Evolutionary conservation across 192 early-diverging fungal species (phyloP), one percentile per base, ranked within the genome.

Genomic region (Geranomyces michiganensis): DNA sequence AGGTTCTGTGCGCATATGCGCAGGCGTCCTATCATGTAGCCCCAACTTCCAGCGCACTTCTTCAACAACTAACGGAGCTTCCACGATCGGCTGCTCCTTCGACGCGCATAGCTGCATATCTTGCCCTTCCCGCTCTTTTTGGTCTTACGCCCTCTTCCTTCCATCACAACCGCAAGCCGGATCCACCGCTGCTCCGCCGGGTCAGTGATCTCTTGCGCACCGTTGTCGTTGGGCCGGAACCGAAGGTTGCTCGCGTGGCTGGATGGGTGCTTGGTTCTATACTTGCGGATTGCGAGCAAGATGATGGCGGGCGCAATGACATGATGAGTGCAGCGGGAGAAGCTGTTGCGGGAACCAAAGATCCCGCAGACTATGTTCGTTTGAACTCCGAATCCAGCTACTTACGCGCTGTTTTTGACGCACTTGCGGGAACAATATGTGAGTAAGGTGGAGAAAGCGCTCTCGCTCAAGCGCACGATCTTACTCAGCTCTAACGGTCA

Each of bases 331-430:
- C 60, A 3, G 68, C 68, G 17, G 58, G 58, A 5, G 56, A 70
- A 14, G 36, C 32, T 15, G 27, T 36, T 7, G 33, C 55, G 66
- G 36, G 66, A 32, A 48, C 5, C 19, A 64, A 66, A 19, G 73
- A 74, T 27, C 73, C 73, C 14, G 21, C 59, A 8, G 43, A 56
- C 15, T 74, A 62, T 46, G 45, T 14, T 29, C 30, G 73, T 27
- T 44, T 74, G 56, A 21, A 68, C 68, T 9, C 15, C 14, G 60
- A 66, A 24, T 47, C 65, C 29, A 74, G 73, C 44, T 74, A 65
- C 43, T 44, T 74, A 41, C 27, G 66, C 8, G 73, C 41, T 5
- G 65, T 68, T 21, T 74, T 36, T 49, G 73, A 74, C 21, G 31
- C 27, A 21, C 27, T 70, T 29, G 27, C 55, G 41, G 41, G 36